Conservation (phyloP, 2,329 filamentous ascomycete genomes). For the Scopulariopsis brevicaulis region DNA sequence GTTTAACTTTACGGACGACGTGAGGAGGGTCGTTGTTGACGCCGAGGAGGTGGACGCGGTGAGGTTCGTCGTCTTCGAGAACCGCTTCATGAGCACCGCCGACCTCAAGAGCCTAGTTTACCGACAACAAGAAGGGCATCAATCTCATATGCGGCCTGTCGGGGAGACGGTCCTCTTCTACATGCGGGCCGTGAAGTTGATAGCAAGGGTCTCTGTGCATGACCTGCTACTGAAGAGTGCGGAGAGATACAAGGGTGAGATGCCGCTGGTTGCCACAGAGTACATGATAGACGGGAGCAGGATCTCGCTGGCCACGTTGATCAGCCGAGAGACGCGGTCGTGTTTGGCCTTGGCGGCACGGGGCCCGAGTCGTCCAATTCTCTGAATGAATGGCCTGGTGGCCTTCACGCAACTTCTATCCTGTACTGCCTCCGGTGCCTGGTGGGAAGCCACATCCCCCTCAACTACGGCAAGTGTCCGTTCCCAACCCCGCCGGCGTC, state of each 20-base stretch:
- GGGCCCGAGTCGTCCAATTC: conserved; percentile 21
- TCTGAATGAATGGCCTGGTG: conserved; percentile 22
- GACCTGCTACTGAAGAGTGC: neutral
- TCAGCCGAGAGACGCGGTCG: conserved; percentile 15
- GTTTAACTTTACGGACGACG: conserved; percentile 54
- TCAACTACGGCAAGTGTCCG: conserved; percentile 59
- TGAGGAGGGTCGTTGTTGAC: conserved; percentile 26
- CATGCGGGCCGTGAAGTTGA: conserved; percentile 73
- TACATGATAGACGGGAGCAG: conserved; percentile 24
- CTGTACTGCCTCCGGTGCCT: conserved; percentile 78
- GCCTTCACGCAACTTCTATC: conserved; percentile 44
- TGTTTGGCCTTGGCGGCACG: conserved; percentile 23
- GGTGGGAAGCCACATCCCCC: conserved; percentile 70
- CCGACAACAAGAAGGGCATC: conserved; percentile 79
- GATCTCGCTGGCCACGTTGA: conserved; percentile 18
- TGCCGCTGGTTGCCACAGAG: conserved; percentile 16
- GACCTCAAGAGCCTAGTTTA: conserved; percentile 82
- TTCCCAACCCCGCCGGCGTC: neutral
- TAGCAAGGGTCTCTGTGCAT: conserved; percentile 42
- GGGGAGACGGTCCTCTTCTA: conserved; percentile 71
- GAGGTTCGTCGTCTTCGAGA: conserved; percentile 64
- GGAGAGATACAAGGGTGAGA: neutral
- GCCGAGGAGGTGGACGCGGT: conserved; percentile 18
- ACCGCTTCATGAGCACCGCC: conserved; percentile 75
- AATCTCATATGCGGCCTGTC: conserved; percentile 12